A percentile compares a stretch with the other conserved stretches of the same genome.
Conservation (phyloP, 768 basidiomycete genomes). For the Hebeloma cylindrosporum region DNA sequence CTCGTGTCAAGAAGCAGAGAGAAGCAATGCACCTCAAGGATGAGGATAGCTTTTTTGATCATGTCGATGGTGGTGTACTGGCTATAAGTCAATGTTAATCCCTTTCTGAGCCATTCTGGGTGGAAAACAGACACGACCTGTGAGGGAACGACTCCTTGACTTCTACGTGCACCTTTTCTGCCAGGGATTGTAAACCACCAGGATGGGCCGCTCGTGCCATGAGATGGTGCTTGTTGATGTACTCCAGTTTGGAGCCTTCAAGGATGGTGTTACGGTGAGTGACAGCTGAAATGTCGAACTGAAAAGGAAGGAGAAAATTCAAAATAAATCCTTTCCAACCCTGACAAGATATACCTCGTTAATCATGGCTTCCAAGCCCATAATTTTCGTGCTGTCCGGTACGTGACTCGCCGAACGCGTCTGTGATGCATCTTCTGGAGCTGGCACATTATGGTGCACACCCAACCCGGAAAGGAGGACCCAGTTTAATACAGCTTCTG, state of each 20-base stretch:
- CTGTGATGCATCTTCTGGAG: constrained; percentile 24
- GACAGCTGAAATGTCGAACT: constrained; percentile 77
- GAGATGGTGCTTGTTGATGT: constrained; percentile 87
- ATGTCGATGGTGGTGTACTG: constrained; percentile 53
- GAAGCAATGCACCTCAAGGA: constrained; percentile 49
- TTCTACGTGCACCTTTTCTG: constrained; percentile 49
- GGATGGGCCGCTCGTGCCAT: constrained; percentile 51
- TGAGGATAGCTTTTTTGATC: constrained; percentile 61
- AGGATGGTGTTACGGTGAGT: constrained; percentile 86
- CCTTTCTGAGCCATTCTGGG: not conserved
- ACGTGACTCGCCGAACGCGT: constrained; percentile 31
- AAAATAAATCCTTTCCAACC: not conserved
- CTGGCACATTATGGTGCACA: constrained; percentile 23
- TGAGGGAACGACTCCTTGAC: constrained; percentile 59
- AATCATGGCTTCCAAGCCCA: constrained; percentile 65
- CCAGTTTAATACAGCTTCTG: constrained; percentile 88
- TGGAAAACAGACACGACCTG: constrained; percentile 41
- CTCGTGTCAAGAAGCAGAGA: not conserved
- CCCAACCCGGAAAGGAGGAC: constrained; percentile 96
- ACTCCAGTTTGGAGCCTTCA: constrained; percentile 77
- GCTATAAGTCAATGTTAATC: constrained; percentile 24
- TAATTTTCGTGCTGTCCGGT: constrained; percentile 65
- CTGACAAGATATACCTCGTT: constrained; percentile 41
- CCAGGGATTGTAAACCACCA: constrained; percentile 52
- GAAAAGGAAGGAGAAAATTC: not conserved